Evolutionary conservation across 768 basidiomycete species (phyloP).

Genomic region (Dioszegia aurantiaca): DNA sequence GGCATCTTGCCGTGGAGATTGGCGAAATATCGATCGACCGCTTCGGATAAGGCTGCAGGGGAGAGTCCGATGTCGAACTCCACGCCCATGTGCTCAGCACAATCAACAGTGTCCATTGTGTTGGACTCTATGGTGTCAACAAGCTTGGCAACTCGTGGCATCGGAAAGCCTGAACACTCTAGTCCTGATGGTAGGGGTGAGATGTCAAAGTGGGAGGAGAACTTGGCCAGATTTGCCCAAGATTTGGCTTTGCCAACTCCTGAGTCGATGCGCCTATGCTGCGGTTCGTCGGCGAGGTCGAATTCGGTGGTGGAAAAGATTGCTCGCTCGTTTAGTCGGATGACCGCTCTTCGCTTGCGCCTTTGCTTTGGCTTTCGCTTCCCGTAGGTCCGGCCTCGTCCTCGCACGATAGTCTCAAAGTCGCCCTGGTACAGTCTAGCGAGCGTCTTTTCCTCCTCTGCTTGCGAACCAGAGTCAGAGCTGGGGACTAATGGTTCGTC

Average conservation of each 20-base stretch:
- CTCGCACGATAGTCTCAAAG: slow-evolving; percentile 36
- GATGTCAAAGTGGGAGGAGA: slow-evolving; percentile 49
- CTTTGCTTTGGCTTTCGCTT: slow-evolving; percentile 11
- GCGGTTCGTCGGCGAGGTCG: slow-evolving; percentile 26
- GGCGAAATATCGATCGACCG: neutral
- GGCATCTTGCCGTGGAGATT: neutral
- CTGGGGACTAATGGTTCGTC: no score
- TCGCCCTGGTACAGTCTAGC: slow-evolving; percentile 41
- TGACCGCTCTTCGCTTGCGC: no score
- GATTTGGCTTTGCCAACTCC: slow-evolving; percentile 42
- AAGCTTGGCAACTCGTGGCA: slow-evolving; percentile 10
- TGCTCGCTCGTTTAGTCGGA: slow-evolving; percentile 42
- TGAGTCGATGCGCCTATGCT: slow-evolving; percentile 18
- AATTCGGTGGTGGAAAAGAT: slow-evolving; percentile 46
- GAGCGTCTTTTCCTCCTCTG: slow-evolving; percentile 36
- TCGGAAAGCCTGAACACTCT: slow-evolving; percentile 20
- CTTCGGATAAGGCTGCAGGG: neutral
- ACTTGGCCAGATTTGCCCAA: slow-evolving; percentile 48
- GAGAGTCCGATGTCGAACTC: neutral
- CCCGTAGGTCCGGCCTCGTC: neutral
- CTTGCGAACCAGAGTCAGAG: slow-evolving; percentile 20
- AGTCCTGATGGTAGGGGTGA: slow-evolving; percentile 47
- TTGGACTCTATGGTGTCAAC: neutral
- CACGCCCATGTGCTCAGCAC: neutral
- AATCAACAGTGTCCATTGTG: neutral